Evolutionary conservation across 1,139 yeast species (phyloP).

Genomic region (Magnusiomyces suaveolens): DNA sequence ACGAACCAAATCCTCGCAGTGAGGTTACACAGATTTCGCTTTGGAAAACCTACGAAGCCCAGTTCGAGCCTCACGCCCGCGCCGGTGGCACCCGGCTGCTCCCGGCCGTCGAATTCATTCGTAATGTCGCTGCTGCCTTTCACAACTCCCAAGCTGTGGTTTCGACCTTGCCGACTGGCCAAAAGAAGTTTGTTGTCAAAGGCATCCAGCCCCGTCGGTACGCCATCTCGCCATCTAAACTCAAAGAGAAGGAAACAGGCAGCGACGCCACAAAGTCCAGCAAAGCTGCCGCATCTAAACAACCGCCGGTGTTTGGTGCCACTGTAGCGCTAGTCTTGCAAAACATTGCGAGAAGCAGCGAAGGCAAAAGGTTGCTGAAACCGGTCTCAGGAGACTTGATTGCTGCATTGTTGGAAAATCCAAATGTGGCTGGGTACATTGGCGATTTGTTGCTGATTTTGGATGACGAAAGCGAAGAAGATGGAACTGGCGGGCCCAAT

Average conservation of each 20-base stretch:
- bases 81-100: conserved; percentile 47
- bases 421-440: conserved; percentile 19
- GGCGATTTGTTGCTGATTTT: conserved; percentile 19
- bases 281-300: not conserved
- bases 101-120: conserved; percentile 94
- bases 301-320: conserved; percentile 26
- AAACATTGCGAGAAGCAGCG: conserved; percentile 30
- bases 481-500: not conserved
- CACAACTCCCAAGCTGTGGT: conserved; percentile 94
- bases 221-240: not conserved
- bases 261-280: not conserved
- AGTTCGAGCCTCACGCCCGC: conserved; percentile 49
- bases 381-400: conserved; percentile 21
- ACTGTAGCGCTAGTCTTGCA: conserved; percentile 33
- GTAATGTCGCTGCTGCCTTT: conserved; percentile 85
- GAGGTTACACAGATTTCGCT: conserved; percentile 92
- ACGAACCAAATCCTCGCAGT: conserved; percentile 63
- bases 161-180: conserved; percentile 43
- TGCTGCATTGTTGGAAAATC: conserved; percentile 23
- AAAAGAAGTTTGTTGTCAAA: conserved; percentile 77
- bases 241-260: not conserved
- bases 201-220: conserved; percentile 62
- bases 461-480: not conserved
- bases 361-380: conserved; percentile 27
- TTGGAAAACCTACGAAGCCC: conserved; percentile 91